Evolutionary conservation across 2,329 filamentous ascomycete species (phyloP).

Genomic region (Aureobasidium sp.): DNA sequence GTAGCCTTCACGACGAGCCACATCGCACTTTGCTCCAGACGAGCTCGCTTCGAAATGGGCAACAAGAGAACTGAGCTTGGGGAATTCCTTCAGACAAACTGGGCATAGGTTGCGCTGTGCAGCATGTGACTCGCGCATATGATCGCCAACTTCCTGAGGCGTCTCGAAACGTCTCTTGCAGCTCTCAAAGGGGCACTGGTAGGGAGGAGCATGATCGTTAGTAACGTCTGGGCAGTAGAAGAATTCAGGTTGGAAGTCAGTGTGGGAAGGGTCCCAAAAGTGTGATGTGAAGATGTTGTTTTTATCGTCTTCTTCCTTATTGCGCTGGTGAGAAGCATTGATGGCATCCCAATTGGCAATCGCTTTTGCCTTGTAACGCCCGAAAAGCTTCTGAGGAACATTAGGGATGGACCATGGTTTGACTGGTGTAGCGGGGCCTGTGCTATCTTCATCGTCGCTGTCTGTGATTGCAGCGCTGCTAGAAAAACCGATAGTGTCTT

Average conservation of each 20-base stretch:
- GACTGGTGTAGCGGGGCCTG: background rate
- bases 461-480: background rate
- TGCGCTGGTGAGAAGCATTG: background rate
- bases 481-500: background rate
- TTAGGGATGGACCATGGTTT: slow-evolving; percentile 14
- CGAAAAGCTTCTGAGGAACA: slow-evolving; percentile 22
- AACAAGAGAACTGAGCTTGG: slow-evolving; percentile 29
- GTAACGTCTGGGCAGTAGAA: slow-evolving; percentile 27
- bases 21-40: slow-evolving; percentile 22
- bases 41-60: slow-evolving; percentile 31
- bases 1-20: slow-evolving; percentile 30
- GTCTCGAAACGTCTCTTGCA: slow-evolving; percentile 36
- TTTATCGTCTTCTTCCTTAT: slow-evolving; percentile 5
- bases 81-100: slow-evolving; percentile 33
- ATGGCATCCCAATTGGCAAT: slow-evolving; percentile 22
- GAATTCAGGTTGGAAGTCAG: slow-evolving; percentile 38
- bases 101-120: slow-evolving; percentile 30
- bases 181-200: slow-evolving; percentile 43
- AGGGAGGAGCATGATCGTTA: slow-evolving; percentile 25
- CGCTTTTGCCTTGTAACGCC: slow-evolving; percentile 24
- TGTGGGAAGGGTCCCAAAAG: slow-evolving; percentile 42
- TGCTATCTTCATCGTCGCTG: background rate
- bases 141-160: slow-evolving; percentile 24
- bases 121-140: slow-evolving; percentile 30
- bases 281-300: slow-evolving; percentile 31